Conservation (phyloP, 441 rosid species). For the Arabidopsis lyrata region DNA sequence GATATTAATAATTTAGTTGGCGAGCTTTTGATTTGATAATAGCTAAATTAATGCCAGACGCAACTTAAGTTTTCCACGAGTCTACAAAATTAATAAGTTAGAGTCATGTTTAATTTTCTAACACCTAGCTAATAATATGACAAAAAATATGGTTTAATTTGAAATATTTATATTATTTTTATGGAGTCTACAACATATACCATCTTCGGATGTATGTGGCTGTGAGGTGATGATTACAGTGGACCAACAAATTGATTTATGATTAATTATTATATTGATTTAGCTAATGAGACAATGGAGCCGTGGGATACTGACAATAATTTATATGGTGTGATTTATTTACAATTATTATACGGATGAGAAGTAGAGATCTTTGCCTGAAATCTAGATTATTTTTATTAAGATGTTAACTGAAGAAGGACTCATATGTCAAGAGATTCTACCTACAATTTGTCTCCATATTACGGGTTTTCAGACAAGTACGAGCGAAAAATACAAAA, state of each 20-base stretch:
- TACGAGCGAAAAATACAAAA: conserved; percentile 27
- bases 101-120: not conserved
- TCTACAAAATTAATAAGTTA: conserved; percentile 41
- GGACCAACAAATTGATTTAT: conserved; percentile 30
- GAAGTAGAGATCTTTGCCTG: conserved; percentile 11
- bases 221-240: conserved; percentile 36
- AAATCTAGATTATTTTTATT: conserved; percentile 23
- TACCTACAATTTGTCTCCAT: conserved; percentile 40
- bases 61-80: conserved; percentile 43
- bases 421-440: conserved; percentile 29
- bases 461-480: conserved; percentile 32
- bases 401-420: conserved; percentile 19
- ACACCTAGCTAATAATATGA: conserved; percentile 6
- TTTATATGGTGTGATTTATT: conserved; percentile 35
- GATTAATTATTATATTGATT: conserved; percentile 15
- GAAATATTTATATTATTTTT: conserved; percentile 15
- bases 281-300: conserved; percentile 29
- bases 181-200: conserved; percentile 17
- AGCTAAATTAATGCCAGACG: conserved; percentile 37
- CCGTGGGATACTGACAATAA: conserved; percentile 23
- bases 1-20: conserved; percentile 38
- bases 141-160: conserved; percentile 13
- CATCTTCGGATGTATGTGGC: conserved; percentile 17
- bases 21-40: conserved; percentile 35
- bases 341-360: conserved; percentile 41